phyloP scores from a whole-genome alignment of 23 red algal species.

The Gracilaria vermiculophylla region DNA sequence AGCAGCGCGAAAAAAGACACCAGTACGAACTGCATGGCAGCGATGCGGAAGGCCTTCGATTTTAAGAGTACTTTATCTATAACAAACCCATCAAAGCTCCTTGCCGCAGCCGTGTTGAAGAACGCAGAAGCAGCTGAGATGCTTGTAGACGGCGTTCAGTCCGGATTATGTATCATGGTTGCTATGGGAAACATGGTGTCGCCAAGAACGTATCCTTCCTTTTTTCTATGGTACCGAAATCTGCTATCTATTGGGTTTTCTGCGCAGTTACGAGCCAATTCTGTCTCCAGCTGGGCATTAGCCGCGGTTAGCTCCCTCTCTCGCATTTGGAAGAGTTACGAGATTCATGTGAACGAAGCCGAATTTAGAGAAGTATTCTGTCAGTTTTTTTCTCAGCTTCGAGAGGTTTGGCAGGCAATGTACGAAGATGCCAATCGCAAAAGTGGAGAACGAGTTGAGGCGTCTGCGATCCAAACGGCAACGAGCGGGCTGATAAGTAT shows the following conservation, averaged over 20 bases:
- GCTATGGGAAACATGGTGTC: background rate
- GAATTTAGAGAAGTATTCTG: slow-evolving; percentile 35
- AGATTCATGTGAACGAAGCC: background rate
- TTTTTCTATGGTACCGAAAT: slow-evolving; percentile 38
- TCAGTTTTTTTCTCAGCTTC: slow-evolving; percentile 21
- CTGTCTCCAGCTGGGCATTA: background rate
- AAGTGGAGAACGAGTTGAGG: background rate
- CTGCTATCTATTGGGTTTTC: slow-evolving; percentile 1
- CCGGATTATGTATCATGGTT: slow-evolving; percentile 16
- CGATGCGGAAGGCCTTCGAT: slow-evolving; percentile 3
- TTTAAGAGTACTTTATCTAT: background rate
- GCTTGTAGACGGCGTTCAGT: slow-evolving; percentile 23
- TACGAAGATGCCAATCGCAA: background rate
- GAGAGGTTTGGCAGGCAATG: slow-evolving; percentile 24
- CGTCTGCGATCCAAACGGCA: background rate
- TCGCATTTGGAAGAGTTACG: slow-evolving; percentile 22
- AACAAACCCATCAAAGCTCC: slow-evolving; percentile 21
- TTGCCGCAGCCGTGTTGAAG: slow-evolving; percentile 22
- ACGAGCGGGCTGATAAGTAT: slow-evolving; percentile 20
- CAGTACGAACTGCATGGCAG: background rate
- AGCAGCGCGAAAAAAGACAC: slow-evolving; percentile 28
- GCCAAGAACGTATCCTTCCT: slow-evolving; percentile 12
- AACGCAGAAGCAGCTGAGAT: background rate
- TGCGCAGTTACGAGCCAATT: background rate
- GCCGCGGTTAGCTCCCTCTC: background rate